Evolutionary conservation across 805 yeast species (phyloP).

Genomic region (Cyberlindnera bimundalis): DNA sequence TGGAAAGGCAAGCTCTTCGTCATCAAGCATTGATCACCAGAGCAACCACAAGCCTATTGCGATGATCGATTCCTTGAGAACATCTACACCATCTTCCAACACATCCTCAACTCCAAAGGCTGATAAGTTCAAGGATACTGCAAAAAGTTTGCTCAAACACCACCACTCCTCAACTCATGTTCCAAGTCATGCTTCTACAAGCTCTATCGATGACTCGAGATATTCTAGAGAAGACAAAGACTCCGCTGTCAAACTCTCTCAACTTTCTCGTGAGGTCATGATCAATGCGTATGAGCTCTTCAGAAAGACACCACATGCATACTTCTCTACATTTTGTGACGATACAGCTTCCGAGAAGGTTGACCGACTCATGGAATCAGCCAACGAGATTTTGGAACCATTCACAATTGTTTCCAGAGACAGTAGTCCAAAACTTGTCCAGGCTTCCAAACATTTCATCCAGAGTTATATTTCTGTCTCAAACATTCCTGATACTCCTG

Average conservation of each 20-base stretch:
- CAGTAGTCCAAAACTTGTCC: slow-evolving; percentile 32
- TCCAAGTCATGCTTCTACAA: slow-evolving; percentile 4
- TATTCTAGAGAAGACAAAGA: slow-evolving; percentile 17
- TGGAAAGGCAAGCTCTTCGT: slow-evolving; percentile 18
- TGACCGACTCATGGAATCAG: neutral
- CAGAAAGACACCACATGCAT: slow-evolving; percentile 33
- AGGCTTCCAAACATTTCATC: slow-evolving; percentile 35
- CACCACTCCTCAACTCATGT: slow-evolving; percentile 22
- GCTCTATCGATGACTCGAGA: slow-evolving; percentile 15
- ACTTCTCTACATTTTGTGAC: slow-evolving; percentile 18
- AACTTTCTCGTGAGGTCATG: slow-evolving; percentile 26
- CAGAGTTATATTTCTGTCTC: slow-evolving; percentile 30
- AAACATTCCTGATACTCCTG: slow-evolving; percentile 29
- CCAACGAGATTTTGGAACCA: slow-evolving; percentile 29
- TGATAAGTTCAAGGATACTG: slow-evolving; percentile 26
- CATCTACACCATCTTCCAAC: slow-evolving; percentile 21
- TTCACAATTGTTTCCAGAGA: slow-evolving; percentile 37
- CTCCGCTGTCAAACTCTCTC: slow-evolving; percentile 11
- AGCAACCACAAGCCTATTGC: slow-evolving; percentile 4
- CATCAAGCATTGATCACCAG: slow-evolving; percentile 18
- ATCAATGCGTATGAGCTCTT: slow-evolving; percentile 31
- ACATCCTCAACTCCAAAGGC: slow-evolving; percentile 22
- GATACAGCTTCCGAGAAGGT: slow-evolving; percentile 7
- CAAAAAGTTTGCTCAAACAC: slow-evolving; percentile 25
- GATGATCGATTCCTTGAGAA: slow-evolving; percentile 12